A percentile compares a stretch with the other conserved stretches of the same genome.
Evolutionary conservation across 441 rosid genomes (phyloP).

Genomic region (Kokia cookei): DNA sequence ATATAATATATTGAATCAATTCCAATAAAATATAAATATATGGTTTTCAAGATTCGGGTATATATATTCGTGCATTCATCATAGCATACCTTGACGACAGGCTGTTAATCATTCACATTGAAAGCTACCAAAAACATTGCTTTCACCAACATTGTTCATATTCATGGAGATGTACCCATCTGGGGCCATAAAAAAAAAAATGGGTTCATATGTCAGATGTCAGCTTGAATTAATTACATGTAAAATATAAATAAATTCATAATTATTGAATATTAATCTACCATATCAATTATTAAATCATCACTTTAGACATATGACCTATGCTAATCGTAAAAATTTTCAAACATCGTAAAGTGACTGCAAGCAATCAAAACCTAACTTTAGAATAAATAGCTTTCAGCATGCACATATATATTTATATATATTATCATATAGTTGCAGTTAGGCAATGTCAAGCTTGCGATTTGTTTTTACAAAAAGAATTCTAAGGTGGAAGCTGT

Average conservation of each 20-base stretch:
- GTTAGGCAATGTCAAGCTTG: not conserved
- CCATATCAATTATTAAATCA: no score
- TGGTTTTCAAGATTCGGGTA: not conserved
- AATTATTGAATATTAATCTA: no score
- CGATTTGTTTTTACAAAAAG: not conserved
- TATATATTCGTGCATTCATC: not conserved
- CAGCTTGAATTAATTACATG: no score
- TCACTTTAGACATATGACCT: not conserved
- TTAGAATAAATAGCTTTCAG: slow-evolving; percentile 12
- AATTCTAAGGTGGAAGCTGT: not conserved
- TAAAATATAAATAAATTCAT: no score
- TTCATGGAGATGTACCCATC: not conserved
- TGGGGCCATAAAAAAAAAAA: not conserved
- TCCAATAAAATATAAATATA: not conserved
- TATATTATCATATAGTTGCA: not conserved
- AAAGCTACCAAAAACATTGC: slow-evolving; percentile 7
- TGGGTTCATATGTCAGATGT: no score
- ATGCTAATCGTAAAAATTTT: not conserved
- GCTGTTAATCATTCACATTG: not conserved
- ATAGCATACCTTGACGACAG: not conserved
- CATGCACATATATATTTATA: no score
- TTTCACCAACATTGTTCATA: not conserved
- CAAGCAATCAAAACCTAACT: not conserved
- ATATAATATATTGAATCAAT: not conserved
- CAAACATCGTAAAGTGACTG: not conserved